Conservation (phyloP, 2,329 filamentous ascomycete genomes). For the Stachybotrys chlorohalonatus region DNA sequence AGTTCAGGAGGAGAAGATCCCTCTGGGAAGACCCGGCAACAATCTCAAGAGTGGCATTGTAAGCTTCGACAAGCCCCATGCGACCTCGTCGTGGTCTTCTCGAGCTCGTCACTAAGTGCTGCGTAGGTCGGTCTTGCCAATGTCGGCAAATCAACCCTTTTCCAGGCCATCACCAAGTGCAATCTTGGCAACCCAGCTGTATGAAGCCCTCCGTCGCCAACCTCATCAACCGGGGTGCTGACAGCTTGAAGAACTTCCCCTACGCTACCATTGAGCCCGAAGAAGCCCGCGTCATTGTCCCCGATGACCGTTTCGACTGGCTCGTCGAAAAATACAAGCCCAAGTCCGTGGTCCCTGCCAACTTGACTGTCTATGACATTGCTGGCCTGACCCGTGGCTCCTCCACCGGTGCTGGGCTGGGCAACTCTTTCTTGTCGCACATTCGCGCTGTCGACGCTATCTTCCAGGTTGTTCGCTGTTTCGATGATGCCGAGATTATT, state of each 20-base stretch:
- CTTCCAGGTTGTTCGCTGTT: conserved; percentile 93
- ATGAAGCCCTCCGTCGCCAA: conserved; percentile 33
- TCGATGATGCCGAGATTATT: conserved; percentile 98
- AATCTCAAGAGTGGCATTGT: conserved; percentile 99
- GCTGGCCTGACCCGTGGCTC: conserved; percentile 92
- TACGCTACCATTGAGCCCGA: conserved; percentile 99
- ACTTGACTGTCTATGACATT: conserved; percentile 97
- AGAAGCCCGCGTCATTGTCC: conserved; percentile 94
- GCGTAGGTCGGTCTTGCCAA: conserved; percentile 91
- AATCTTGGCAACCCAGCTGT: conserved; percentile 93
- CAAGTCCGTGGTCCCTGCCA: conserved; percentile 93
- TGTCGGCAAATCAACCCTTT: conserved; percentile 98
- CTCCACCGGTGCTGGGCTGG: conserved; percentile 93
- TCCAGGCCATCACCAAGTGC: conserved; percentile 99
- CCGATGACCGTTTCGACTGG: conserved; percentile 94
- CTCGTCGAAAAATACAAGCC: conserved; percentile 93
- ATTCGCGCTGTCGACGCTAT: conserved; percentile 97
- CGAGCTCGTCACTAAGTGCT: conserved; percentile 12
- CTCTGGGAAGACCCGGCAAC: conserved; percentile 93
- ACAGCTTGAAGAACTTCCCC: conserved; percentile 73
- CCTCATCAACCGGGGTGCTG: conserved; percentile 28
- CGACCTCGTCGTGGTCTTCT: conserved; percentile 1
- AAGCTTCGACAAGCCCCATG: conserved; percentile 23
- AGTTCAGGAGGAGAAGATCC: conserved; percentile 88
- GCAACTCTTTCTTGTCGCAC: conserved; percentile 96